Evolutionary conservation across 2,329 filamentous ascomycete species (phyloP).

Genomic region (Trichoderma sp.): DNA sequence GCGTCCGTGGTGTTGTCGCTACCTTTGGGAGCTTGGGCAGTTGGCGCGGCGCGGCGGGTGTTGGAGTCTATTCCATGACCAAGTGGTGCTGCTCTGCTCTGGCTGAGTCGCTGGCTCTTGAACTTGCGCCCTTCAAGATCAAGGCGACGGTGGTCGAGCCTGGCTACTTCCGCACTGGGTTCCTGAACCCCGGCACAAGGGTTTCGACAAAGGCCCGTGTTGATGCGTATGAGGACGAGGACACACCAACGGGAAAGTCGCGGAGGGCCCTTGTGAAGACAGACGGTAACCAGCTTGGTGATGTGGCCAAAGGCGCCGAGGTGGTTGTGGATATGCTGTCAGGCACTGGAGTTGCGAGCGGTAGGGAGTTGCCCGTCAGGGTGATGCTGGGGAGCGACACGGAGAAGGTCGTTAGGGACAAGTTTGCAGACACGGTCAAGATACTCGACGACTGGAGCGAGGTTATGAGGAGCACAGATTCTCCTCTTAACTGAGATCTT

Average conservation of each 20-base stretch:
- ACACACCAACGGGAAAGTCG: slow-evolving; percentile 29
- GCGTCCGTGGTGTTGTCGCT: slow-evolving; percentile 33
- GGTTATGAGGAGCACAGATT: slow-evolving; percentile 27
- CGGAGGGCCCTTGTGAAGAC: slow-evolving; percentile 32
- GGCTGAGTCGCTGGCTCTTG: slow-evolving; percentile 41
- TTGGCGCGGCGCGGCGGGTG: slow-evolving; percentile 38
- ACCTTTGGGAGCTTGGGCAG: slow-evolving; percentile 48
- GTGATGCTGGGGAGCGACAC: slow-evolving; percentile 54
- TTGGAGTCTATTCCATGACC: slow-evolving; percentile 41
- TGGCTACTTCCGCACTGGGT: slow-evolving; percentile 51
- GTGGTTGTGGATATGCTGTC: slow-evolving; percentile 56
- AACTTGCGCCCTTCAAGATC: slow-evolving; percentile 46
- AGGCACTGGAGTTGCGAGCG: slow-evolving; percentile 43
- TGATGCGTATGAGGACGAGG: slow-evolving; percentile 32
- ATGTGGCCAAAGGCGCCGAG: slow-evolving; percentile 50
- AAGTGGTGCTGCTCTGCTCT: slow-evolving; percentile 47
- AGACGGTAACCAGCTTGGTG: slow-evolving; percentile 52
- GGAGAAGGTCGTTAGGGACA: slow-evolving; percentile 39
- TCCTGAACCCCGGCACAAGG: slow-evolving; percentile 39
- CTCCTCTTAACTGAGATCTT: neutral
- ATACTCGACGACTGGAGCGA: slow-evolving; percentile 50
- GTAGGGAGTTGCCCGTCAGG: slow-evolving; percentile 49
- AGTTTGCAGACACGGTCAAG: slow-evolving; percentile 41
- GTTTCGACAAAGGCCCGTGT: slow-evolving; percentile 30
- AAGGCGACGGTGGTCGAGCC: slow-evolving; percentile 45